Evolutionary conservation across 768 basidiomycete genomes (phyloP).

Genomic region (Neoboletus subvelutipes): DNA sequence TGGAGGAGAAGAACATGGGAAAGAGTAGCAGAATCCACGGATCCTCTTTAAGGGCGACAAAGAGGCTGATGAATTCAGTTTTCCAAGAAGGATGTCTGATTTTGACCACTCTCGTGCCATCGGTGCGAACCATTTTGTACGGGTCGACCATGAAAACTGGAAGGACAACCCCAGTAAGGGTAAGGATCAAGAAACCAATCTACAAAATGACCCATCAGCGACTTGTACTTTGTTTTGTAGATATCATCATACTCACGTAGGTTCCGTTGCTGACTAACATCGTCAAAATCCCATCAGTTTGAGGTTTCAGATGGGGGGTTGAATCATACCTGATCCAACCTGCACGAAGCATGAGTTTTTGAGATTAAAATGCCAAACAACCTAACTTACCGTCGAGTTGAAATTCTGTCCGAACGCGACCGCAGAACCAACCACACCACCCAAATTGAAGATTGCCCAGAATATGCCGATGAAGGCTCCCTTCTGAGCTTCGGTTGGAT

Average conservation of each 20-base stretch:
- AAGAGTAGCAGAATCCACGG: slow-evolving; percentile 74
- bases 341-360: slow-evolving; percentile 8
- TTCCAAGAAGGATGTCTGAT: slow-evolving; percentile 74
- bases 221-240: background rate
- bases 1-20: slow-evolving; percentile 85
- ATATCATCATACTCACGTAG: slow-evolving; percentile 61
- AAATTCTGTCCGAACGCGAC: slow-evolving; percentile 75
- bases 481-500: slow-evolving; percentile 57
- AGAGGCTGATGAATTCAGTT: slow-evolving; percentile 67
- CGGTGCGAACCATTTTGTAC: slow-evolving; percentile 68
- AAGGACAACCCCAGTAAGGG: slow-evolving; percentile 61
- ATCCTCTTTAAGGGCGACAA: slow-evolving; percentile 64
- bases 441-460: slow-evolving; percentile 77
- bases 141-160: slow-evolving; percentile 72
- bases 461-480: slow-evolving; percentile 51
- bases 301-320: background rate
- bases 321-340: slow-evolving; percentile 30
- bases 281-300: background rate
- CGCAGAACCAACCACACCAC: slow-evolving; percentile 74
- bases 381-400: slow-evolving; percentile 49
- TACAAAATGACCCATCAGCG: slow-evolving; percentile 29
- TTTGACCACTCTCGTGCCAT: slow-evolving; percentile 63
- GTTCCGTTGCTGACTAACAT: slow-evolving; percentile 66
- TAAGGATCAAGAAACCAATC: slow-evolving; percentile 76
- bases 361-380: background rate